Base-by-base conservation (phyloP, 768 basidiomycete genomes). In the Suillus paluster region DNA sequence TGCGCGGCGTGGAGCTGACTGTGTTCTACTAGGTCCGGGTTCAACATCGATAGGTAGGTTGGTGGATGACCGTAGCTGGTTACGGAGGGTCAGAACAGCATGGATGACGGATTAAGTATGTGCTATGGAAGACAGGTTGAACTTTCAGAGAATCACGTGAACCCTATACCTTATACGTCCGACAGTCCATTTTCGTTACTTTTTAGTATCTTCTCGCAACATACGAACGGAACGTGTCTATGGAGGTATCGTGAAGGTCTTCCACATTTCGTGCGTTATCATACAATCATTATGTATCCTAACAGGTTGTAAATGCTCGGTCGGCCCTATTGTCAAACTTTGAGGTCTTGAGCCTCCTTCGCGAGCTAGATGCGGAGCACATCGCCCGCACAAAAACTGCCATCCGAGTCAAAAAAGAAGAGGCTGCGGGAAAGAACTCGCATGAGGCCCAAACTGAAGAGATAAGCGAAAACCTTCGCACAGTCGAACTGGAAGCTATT, bases 401-500 rank as follows among this genome's bases (percentile, higher is more conserved):
- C 1, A 70, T 89, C 0, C 85, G 90, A 61, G 81, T 89, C 60
- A 91, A 92, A 75, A 92, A 92, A 68, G 89, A 90, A 68, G 91
- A 89, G 62, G 74, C 80, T 0, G 72, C 84, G 5, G 79, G 64
- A 58, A 76, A 67, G 64, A 62, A 54, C 61, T 63, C 58, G 44
- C 72, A 44, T 68, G 75, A 76, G 25, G 62, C 76, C 68, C 73
- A 77, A 36, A 64, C 77, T 6, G 82, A 86, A 21, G 90, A 91
- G 45, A 80, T 91, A 53, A 86, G 86, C 61, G 89, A 94, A 71
- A 95, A 95, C 70, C 67, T 96, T 62, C 81, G 94, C 64, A 95
- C 94, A 17, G 81, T 95, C 45, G 91, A 94, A 72, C 88, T 95
- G 57, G 91, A 95, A 83, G 90, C 94, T 1, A 93, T 96, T 30